These are phyloP conservation scores for Russula emetica DNA, from an alignment of 768 basidiomycete species.

Conservation along the genomic window DNA sequence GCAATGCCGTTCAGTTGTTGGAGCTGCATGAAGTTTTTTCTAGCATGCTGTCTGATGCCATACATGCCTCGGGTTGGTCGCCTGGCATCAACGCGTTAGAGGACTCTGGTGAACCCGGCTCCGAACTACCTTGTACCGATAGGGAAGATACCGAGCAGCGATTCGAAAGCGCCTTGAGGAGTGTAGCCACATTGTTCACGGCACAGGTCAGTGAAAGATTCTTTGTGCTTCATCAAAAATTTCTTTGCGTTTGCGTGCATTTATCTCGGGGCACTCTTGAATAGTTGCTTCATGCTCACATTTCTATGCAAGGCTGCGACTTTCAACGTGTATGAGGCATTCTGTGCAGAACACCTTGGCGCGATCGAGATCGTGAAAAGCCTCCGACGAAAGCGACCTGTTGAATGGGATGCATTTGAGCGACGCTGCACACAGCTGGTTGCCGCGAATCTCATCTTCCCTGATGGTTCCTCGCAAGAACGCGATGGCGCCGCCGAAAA, in stretches of 20 bases:
- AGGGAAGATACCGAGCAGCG: conserved; percentile 11
- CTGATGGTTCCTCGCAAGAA: background rate
- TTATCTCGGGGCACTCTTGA: background rate
- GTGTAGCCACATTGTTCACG: conserved; percentile 16
- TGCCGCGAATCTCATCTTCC: conserved; percentile 31
- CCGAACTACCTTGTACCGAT: conserved; percentile 5
- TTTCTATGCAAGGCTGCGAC: conserved; percentile 51
- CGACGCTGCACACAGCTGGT: conserved; percentile 62
- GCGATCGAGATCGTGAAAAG: conserved; percentile 71
- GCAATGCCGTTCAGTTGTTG: conserved; percentile 67
- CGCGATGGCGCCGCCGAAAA: background rate
- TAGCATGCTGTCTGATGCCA: conserved; percentile 46
- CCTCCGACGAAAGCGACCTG: conserved; percentile 54
- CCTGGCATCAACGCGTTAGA: conserved; percentile 21
- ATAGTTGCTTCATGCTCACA: conserved; percentile 18
- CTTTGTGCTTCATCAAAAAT: background rate
- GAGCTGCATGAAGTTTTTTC: conserved; percentile 64
- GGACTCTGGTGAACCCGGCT: conserved; percentile 4
- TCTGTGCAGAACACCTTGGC: conserved; percentile 83
- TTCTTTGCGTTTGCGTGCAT: background rate
- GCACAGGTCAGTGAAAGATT: conserved; percentile 18
- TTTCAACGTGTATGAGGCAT: conserved; percentile 78
- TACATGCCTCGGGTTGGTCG: conserved; percentile 50
- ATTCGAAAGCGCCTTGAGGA: conserved; percentile 19
- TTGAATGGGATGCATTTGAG: conserved; percentile 84